phyloP scores from a whole-genome alignment of 306 rosid species.

The Trifolium dubium region DNA sequence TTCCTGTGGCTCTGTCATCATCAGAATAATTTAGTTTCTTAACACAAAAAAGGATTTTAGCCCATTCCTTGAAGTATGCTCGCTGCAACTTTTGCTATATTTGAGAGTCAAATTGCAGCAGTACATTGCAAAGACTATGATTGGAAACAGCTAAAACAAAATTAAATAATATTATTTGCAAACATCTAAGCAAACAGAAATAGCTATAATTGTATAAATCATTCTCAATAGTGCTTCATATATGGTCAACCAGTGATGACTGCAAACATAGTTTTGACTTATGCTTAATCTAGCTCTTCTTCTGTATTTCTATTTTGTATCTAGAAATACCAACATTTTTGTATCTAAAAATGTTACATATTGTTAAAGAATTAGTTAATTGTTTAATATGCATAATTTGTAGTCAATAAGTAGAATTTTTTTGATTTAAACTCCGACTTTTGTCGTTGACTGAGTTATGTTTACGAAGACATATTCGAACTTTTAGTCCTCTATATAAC shows the following conservation, averaged over 20 bases:
- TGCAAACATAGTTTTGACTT: neutral
- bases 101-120: conserved; percentile 35
- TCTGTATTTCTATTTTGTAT: neutral
- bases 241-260: conserved; percentile 24
- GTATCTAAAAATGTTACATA: neutral
- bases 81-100: conserved; percentile 21
- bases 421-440: too few relatives aligned
- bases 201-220: conserved; percentile 9
- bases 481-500: too few relatives aligned
- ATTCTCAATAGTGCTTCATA: conserved; percentile 2
- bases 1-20: conserved; percentile 34
- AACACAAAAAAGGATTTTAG: conserved; percentile 24
- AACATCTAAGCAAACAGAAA: conserved; percentile 24
- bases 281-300: neutral
- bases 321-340: neutral
- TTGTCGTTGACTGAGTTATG: too few relatives aligned
- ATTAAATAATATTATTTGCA: conserved; percentile 8
- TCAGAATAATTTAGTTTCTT: conserved; percentile 23
- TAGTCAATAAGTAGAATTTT: too few relatives aligned
- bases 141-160: conserved; percentile 13
- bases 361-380: neutral
- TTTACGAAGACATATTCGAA: too few relatives aligned
- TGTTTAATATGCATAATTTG: neutral
- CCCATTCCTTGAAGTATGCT: conserved; percentile 38
- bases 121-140: conserved; percentile 17